Evolutionary conservation across 805 yeast species (phyloP), one percentile per base, ranked within the genome.

Genomic region (Starmerella asiatica): DNA sequence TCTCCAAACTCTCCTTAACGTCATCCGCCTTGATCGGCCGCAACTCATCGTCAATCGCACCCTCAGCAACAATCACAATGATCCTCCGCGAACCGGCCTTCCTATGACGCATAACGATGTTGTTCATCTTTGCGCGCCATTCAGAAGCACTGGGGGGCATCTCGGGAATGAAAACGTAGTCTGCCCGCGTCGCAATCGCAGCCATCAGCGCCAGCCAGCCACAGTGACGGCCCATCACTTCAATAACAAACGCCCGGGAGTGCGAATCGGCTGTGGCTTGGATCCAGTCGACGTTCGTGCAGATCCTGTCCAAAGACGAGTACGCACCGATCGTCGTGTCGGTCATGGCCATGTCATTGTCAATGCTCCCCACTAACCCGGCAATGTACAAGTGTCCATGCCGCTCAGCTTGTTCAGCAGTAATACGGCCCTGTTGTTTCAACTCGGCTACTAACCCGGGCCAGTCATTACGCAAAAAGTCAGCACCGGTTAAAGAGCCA

Each of bases 141-240:
- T 69, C 68, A 26, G 68, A 68, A 16, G 77, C 67, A 39, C 68
- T 63, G 6, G 94, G 82, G 4, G 98, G 96, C 61, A 78, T 76
- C 64, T 91, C 98, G 26, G 98, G 98, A 49, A 91, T 80, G 54
- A 91, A 78, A 43, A 85, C 79, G 59, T 75, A 85, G 63, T 91
- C 98, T 3, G 98, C 97, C 54, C 91, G 81, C 21, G 96, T 83
- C 32, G 97, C 85, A 46, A 88, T 78, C 56, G 97, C 98, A 3
- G 98, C 93, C 91, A 85, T 86, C 51, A 91, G 67, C 2, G 93
- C 97, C 53, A 91, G 71, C 98, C 98, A 91, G 47, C 98, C 98
- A 69, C 98, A 91, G 61, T 91, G 96, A 57, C 98, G 76, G 46
- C 98, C 98, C 98, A 91, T 91, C 30, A 91, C 98, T 60, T 91